A percentile compares a stretch with the other conserved stretches of the same genome.
Conservation (phyloP, 345 rosid genomes). For the Eucalyptus regnans region DNA sequence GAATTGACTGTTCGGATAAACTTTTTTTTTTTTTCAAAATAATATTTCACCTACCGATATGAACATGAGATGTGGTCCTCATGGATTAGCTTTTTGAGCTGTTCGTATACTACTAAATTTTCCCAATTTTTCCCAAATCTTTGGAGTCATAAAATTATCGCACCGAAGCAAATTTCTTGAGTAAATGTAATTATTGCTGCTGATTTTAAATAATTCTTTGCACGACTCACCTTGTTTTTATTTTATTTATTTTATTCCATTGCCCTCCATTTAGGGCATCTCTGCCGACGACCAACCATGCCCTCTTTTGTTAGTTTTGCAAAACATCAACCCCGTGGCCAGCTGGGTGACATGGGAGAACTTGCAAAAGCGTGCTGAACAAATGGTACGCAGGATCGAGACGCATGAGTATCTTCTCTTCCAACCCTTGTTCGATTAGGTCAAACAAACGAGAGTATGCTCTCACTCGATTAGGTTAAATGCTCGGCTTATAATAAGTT, state of each 20-base stretch:
- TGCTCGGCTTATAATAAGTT: neutral
- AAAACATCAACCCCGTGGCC: neutral
- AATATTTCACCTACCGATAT: neutral
- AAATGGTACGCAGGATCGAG: neutral
- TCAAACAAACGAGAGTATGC: neutral
- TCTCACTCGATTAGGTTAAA: neutral
- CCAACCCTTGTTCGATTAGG: neutral
- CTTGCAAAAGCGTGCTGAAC: neutral
- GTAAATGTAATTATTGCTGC: neutral
- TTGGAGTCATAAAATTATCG: neutral
- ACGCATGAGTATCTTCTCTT: neutral
- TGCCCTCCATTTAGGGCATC: neutral
- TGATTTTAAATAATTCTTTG: neutral
- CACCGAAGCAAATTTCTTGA: neutral
- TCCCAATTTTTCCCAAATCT: neutral
- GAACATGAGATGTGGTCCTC: neutral
- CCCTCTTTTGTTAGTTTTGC: neutral
- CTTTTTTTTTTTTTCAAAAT: neutral
- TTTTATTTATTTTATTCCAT: neutral
- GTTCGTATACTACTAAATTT: neutral
- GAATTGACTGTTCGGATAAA: neutral
- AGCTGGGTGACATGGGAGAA: neutral
- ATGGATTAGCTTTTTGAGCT: neutral
- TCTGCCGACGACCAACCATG: neutral
- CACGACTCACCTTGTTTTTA: neutral